Percentiles rank a stretch among this genome's conserved stretches.
Conservation (phyloP, 169 alveolate species). For the Ophryocystis elektroscirrha region DNA sequence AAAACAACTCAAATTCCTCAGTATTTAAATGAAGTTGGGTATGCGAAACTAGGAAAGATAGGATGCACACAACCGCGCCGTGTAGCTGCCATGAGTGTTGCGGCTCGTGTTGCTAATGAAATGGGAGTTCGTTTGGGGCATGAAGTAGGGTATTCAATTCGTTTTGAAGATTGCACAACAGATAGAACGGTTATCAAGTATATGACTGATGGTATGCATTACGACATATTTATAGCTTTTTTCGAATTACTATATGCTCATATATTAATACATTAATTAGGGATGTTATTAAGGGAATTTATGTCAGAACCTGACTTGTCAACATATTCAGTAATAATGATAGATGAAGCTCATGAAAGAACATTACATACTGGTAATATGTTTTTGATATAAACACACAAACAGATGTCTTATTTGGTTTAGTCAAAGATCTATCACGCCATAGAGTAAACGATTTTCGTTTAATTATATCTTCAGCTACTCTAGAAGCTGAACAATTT, state of each 20-base stretch:
- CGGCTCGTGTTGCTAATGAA: too few relatives aligned
- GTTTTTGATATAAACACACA: not conserved
- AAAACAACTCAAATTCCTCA: too few relatives aligned
- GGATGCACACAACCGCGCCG: too few relatives aligned
- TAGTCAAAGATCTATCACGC: not conserved
- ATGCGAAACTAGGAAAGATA: constrained; percentile 66
- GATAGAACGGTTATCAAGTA: constrained; percentile 66
- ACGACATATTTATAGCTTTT: too few relatives aligned
- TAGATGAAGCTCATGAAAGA: not conserved
- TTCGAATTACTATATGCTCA: too few relatives aligned
- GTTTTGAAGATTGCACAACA: constrained; percentile 82
- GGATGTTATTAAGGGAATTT: constrained; percentile 74
- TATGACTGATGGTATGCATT: constrained; percentile 98
- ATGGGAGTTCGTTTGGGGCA: constrained; percentile 69
- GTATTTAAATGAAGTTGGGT: too few relatives aligned
- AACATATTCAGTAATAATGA: constrained; percentile 41
- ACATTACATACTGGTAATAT: too few relatives aligned
- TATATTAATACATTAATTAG: too few relatives aligned
- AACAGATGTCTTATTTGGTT: not conserved
- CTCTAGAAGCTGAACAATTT: not conserved
- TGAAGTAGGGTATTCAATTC: constrained; percentile 65
- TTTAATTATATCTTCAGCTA: not conserved
- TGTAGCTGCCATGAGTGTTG: too few relatives aligned
- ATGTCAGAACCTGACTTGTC: constrained; percentile 67
- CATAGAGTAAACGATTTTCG: not conserved